These are phyloP conservation scores for Ambrosia artemisiifolia DNA, from an alignment of 129 eudicot species.

Conservation along the genomic window DNA sequence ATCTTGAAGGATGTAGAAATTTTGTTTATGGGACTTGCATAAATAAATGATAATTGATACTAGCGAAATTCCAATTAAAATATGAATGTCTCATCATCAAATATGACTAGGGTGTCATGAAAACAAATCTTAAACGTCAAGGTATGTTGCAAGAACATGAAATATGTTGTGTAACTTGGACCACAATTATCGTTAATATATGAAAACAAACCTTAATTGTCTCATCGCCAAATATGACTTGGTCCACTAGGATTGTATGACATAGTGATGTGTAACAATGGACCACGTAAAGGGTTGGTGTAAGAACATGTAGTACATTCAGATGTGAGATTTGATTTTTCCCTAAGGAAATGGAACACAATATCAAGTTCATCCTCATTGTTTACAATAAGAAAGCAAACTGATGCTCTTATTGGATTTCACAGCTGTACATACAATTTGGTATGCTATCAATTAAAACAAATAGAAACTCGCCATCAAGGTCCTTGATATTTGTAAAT, in stretches of 20 bases:
- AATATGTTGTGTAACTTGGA: background rate
- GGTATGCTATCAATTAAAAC: background rate
- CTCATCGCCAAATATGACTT: background rate
- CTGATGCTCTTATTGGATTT: background rate
- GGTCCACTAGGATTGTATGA: background rate
- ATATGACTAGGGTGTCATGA: background rate
- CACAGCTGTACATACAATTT: background rate
- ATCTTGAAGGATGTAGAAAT: background rate
- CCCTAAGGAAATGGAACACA: background rate
- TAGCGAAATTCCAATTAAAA: background rate
- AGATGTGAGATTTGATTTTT: background rate
- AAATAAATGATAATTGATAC: no score
- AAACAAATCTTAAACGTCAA: background rate
- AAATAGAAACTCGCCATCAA: background rate
- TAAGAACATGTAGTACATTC: background rate
- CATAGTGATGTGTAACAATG: background rate
- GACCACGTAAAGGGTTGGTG: background rate
- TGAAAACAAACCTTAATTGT: background rate
- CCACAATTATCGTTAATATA: background rate
- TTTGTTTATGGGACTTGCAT: background rate
- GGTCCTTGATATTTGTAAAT: background rate
- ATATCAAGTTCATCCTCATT: background rate
- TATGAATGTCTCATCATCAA: background rate
- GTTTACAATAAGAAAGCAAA: slow-evolving; percentile 1
- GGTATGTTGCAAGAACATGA: background rate